Conservation (phyloP, 2,329 filamentous ascomycete species). For the Sordariomycetes sp. region DNA sequence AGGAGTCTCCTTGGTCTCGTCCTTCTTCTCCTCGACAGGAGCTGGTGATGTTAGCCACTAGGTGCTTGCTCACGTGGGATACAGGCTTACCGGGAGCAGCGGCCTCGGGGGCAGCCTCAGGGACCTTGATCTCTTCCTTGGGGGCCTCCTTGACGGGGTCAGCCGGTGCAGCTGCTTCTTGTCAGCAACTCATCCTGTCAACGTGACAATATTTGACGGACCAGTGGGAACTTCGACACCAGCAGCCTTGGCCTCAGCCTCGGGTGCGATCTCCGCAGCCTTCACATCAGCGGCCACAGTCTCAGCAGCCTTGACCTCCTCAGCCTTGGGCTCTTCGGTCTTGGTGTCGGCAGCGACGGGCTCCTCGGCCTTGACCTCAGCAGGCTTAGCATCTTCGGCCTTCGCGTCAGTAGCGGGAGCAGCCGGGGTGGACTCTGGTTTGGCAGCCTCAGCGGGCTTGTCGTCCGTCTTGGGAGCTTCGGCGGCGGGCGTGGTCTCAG, state of each 20-base stretch:
- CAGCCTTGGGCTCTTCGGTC: slow-evolving; percentile 12
- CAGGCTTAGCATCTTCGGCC: slow-evolving; percentile 9
- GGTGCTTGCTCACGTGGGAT: too few species aligned
- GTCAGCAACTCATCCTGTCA: background rate
- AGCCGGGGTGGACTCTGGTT: background rate
- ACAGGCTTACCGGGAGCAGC: slow-evolving; percentile 1
- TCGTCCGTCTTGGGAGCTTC: slow-evolving; percentile 10
- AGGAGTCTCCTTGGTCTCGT: slow-evolving; percentile 3
- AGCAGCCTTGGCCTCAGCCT: slow-evolving; percentile 1
- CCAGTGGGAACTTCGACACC: background rate
- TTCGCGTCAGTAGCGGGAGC: slow-evolving; percentile 9
- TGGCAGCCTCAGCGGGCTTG: slow-evolving; percentile 12
- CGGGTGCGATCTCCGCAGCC: background rate
- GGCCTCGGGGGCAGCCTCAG: slow-evolving; percentile 1
- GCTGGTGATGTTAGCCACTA: too few species aligned
- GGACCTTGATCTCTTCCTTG: background rate
- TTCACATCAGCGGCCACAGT: slow-evolving; percentile 11
- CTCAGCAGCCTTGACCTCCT: slow-evolving; percentile 24
- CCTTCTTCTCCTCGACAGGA: too few species aligned
- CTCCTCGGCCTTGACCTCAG: slow-evolving; percentile 14
- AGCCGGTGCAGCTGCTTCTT: background rate
- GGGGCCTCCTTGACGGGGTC: background rate
- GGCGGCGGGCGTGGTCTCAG: slow-evolving; percentile 6
- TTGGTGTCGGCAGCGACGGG: too few species aligned
- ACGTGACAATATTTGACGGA: slow-evolving; percentile 1